These are phyloP conservation scores for Panicum virgatum DNA, from an alignment of 202 grass and related monocot species.

Conservation along the genomic window DNA sequence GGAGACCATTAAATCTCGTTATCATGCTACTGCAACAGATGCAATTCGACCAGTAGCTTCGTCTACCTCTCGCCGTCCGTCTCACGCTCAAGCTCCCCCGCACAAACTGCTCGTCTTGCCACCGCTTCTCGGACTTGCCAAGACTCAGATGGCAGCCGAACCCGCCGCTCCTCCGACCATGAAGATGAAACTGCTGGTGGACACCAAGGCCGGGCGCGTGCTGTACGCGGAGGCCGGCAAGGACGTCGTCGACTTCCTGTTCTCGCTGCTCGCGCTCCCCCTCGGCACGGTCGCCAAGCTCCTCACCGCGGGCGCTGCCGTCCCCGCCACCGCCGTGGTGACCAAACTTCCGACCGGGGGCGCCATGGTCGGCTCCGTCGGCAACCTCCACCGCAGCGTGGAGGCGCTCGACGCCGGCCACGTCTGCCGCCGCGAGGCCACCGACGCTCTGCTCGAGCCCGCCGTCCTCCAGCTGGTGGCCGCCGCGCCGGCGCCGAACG, in stretches of 20 bases:
- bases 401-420: slow-evolving; percentile 19
- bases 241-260: slow-evolving; percentile 54
- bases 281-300: slow-evolving; percentile 11
- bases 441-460: background rate
- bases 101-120: no score
- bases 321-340: background rate
- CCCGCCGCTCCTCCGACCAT: no score
- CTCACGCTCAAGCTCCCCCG: no score
- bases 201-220: slow-evolving; percentile 24
- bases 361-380: slow-evolving; percentile 38
- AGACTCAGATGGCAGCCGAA: no score
- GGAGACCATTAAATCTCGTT: no score
- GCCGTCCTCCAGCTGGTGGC: background rate
- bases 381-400: slow-evolving; percentile 36
- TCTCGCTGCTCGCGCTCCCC: slow-evolving; percentile 32
- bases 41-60: no score
- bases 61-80: no score
- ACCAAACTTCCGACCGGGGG: background rate
- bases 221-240: slow-evolving; percentile 52
- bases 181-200: no score
- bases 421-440: background rate
- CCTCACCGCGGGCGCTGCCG: background rate
- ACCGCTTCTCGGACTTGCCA: no score
- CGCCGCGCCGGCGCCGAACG: no score
- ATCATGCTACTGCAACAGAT: no score